A percentile compares a stretch with the other conserved stretches of the same genome.
Evolutionary conservation across 1,139 yeast genomes (phyloP).

Genomic region (Oligophagozyma castellii): DNA sequence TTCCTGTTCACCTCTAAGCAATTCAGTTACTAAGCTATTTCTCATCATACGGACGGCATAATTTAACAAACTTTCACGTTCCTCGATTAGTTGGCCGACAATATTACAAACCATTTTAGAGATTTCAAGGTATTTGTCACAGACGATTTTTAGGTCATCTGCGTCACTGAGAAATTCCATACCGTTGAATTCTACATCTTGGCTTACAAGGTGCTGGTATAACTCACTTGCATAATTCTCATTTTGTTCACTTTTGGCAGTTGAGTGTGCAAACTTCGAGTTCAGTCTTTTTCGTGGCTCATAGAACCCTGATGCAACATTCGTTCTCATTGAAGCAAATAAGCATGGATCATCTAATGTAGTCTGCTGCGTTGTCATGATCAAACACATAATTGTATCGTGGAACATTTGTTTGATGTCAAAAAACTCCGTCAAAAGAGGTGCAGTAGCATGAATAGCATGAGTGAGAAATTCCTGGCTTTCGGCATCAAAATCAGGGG

Average conservation of each 20-base stretch:
- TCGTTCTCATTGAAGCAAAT: slow-evolving; percentile 48
- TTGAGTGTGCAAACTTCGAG: slow-evolving; percentile 3
- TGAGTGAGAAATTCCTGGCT: slow-evolving; percentile 22
- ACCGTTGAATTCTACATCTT: slow-evolving; percentile 33
- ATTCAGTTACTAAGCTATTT: slow-evolving; percentile 50
- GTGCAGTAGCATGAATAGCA: slow-evolving; percentile 17
- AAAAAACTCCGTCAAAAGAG: slow-evolving; percentile 54
- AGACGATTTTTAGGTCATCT: slow-evolving; percentile 11
- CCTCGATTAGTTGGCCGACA: slow-evolving; percentile 49
- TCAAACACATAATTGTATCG: slow-evolving; percentile 43
- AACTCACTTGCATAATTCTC: slow-evolving; percentile 41
- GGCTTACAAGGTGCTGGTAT: slow-evolving; percentile 33
- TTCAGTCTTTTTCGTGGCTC: slow-evolving; percentile 19
- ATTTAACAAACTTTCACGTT: slow-evolving; percentile 53
- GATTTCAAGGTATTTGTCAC: slow-evolving; percentile 34
- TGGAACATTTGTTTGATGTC: slow-evolving; percentile 65
- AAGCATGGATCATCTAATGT: slow-evolving; percentile 66
- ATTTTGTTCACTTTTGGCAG: slow-evolving; percentile 5
- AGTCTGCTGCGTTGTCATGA: slow-evolving; percentile 56
- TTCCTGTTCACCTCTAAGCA: slow-evolving; percentile 37
- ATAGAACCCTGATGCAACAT: slow-evolving; percentile 27
- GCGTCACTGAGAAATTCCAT: slow-evolving; percentile 37
- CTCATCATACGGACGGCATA: slow-evolving; percentile 71
- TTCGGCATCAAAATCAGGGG: slow-evolving; percentile 13
- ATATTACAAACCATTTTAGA: slow-evolving; percentile 32